These are phyloP conservation scores for Trichosporon asahii DNA, from an alignment of 1,284 basidiomycete genomes.

Conservation along the genomic window DNA sequence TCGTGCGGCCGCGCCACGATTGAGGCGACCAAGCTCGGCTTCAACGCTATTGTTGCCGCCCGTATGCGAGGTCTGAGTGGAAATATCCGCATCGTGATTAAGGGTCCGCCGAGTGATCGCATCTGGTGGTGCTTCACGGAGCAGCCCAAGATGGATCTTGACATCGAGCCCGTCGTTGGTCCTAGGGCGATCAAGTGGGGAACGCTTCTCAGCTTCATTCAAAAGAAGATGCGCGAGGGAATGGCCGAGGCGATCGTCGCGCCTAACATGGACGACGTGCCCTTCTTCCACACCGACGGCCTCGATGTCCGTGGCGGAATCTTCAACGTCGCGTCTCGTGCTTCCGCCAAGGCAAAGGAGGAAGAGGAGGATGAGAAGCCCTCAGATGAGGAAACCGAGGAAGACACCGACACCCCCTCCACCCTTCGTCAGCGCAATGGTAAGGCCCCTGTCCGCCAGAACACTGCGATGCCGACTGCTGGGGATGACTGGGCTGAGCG, in stretches of 20 bases:
- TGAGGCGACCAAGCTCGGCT: conserved; percentile 74
- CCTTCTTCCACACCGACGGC: conserved; percentile 80
- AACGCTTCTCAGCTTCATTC: conserved; percentile 85
- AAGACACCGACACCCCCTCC: not conserved
- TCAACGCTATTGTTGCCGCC: conserved; percentile 82
- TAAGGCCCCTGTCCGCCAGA: not conserved
- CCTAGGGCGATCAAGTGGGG: conserved; percentile 58
- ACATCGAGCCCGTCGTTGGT: conserved; percentile 88
- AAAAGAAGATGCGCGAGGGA: conserved; percentile 84
- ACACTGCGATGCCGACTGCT: not conserved
- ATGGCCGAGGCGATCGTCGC: conserved; percentile 88
- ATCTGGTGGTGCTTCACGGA: conserved; percentile 98
- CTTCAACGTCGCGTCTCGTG: conserved; percentile 67
- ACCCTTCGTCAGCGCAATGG: not conserved
- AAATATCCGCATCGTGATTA: conserved; percentile 83
- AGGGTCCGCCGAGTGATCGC: conserved; percentile 90
- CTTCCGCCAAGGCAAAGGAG: conserved; percentile 30
- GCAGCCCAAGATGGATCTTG: conserved; percentile 80
- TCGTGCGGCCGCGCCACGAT: conserved; percentile 86
- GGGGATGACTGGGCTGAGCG: conserved; percentile 9
- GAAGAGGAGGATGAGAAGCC: not conserved
- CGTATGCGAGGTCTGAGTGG: conserved; percentile 83
- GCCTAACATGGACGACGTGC: conserved; percentile 96
- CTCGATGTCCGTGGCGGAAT: conserved; percentile 79
- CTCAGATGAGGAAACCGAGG: not conserved